These are phyloP conservation scores for Ogataea ganodermae DNA, from an alignment of 805 yeast genomes.

Conservation along the genomic window DNA sequence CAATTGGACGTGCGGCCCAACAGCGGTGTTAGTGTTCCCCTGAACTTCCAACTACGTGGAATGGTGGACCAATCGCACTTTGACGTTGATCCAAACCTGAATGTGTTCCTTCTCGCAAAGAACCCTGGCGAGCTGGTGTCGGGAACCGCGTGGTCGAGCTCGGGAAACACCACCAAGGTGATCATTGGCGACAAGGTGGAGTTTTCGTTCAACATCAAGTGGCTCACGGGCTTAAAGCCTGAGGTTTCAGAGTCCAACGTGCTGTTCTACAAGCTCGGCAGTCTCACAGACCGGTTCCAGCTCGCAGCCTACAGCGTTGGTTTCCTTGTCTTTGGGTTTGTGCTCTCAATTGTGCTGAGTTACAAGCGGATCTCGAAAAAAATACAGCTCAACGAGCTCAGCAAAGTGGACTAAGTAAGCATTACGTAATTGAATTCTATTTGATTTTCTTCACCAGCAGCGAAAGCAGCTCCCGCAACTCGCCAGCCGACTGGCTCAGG, in stretches of 20 bases:
- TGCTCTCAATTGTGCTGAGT: constrained; percentile 25
- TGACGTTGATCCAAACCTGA: constrained; percentile 61
- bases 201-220: constrained; percentile 56
- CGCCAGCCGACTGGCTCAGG: constrained; percentile 23
- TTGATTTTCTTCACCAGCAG: constrained; percentile 30
- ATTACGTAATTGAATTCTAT: constrained; percentile 1
- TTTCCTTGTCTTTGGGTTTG: constrained; percentile 24
- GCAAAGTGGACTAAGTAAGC: constrained; percentile 29
- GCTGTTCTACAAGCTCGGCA: constrained; percentile 15
- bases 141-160: constrained; percentile 59
- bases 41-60: constrained; percentile 66
- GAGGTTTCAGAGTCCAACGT: constrained; percentile 10
- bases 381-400: constrained; percentile 24
- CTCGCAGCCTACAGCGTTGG: constrained; percentile 17
- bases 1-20: constrained; percentile 53
- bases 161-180: constrained; percentile 59
- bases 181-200: constrained; percentile 68
- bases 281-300: constrained; percentile 10
- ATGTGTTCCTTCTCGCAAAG: constrained; percentile 46
- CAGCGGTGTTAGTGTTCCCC: constrained; percentile 53
- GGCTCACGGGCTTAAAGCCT: constrained; percentile 39
- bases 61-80: constrained; percentile 65
- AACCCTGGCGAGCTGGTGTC: constrained; percentile 44
- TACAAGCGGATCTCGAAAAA: constrained; percentile 28
- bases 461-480: constrained; percentile 23